Conservation (phyloP, 2,329 filamentous ascomycete genomes). For the Paraconiothyrium sp. region DNA sequence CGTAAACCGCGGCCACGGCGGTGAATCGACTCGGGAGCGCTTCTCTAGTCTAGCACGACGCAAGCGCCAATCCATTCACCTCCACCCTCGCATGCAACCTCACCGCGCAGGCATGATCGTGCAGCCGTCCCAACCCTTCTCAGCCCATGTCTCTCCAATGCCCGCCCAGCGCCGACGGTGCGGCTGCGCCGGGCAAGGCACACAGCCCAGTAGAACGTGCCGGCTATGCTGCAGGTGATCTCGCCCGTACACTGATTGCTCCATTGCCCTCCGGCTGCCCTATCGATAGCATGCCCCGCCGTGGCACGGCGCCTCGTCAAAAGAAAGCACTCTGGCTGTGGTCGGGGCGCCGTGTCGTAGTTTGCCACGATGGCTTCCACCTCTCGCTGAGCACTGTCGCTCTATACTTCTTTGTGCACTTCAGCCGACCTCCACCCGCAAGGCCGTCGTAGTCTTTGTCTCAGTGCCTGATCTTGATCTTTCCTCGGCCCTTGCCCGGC, state of each 20-base stretch:
- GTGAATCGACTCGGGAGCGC: slow-evolving; percentile 22
- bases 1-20: slow-evolving; percentile 20
- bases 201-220: slow-evolving; percentile 25
- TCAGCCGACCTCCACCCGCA: slow-evolving; percentile 24
- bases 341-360: slow-evolving; percentile 23
- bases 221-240: slow-evolving; percentile 24
- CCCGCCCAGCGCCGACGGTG: slow-evolving; percentile 25
- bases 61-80: slow-evolving; percentile 15
- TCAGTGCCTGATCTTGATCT: slow-evolving; percentile 17
- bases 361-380: slow-evolving; percentile 23
- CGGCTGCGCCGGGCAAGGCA: slow-evolving; percentile 22
- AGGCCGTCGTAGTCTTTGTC: slow-evolving; percentile 30
- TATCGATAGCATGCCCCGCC: slow-evolving; percentile 35
- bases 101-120: slow-evolving; percentile 23
- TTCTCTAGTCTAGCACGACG: slow-evolving; percentile 25
- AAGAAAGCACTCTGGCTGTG: slow-evolving; percentile 26
- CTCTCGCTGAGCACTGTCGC: slow-evolving; percentile 26
- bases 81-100: slow-evolving; percentile 28
- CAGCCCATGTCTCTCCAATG: slow-evolving; percentile 35
- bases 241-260: slow-evolving; percentile 12
- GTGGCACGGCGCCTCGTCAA: slow-evolving; percentile 33
- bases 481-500: slow-evolving; percentile 22
- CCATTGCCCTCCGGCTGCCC: slow-evolving; percentile 16
- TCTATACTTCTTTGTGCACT: slow-evolving; percentile 25
- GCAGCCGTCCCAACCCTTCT: slow-evolving; percentile 21